Evolutionary conservation across 2,329 filamentous ascomycete genomes (phyloP).

Genomic region (Calonectria ilicicola): DNA sequence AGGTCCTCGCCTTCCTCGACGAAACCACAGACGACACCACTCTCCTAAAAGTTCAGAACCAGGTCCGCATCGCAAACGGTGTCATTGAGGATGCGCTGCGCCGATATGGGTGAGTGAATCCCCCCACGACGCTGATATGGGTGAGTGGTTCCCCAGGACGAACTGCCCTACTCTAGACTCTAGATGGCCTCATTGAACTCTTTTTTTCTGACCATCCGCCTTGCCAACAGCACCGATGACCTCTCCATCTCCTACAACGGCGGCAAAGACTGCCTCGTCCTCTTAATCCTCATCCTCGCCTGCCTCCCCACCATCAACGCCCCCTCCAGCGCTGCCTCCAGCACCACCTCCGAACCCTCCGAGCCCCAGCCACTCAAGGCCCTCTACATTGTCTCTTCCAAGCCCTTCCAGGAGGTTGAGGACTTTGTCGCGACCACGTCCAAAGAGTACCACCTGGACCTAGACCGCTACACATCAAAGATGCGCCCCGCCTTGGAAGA

Average conservation of each 20-base stretch:
- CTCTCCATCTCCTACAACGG: conserved; percentile 96
- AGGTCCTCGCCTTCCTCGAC: conserved; percentile 75
- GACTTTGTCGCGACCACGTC: conserved; percentile 80
- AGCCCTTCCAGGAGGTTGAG: conserved; percentile 90
- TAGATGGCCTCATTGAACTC: background rate
- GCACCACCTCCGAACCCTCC: conserved; percentile 26
- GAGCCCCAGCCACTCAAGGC: conserved; percentile 70
- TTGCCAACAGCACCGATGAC: conserved; percentile 71
- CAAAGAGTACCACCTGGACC: conserved; percentile 77
- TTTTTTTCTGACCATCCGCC: background rate
- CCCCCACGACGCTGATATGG: conserved; percentile 6
- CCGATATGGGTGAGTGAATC: conserved; percentile 72
- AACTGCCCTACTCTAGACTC: conserved; percentile 11
- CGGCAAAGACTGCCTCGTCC: conserved; percentile 96
- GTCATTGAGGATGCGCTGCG: conserved; percentile 82
- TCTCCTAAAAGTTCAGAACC: conserved; percentile 76
- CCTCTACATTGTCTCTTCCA: conserved; percentile 87
- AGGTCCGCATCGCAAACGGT: conserved; percentile 77
- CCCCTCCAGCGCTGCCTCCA: conserved; percentile 36
- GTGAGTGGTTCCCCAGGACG: conserved; percentile 8
- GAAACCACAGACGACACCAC: conserved; percentile 67
- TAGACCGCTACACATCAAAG: conserved; percentile 79
- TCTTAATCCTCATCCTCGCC: conserved; percentile 87
- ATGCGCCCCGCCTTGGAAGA: conserved; percentile 86
- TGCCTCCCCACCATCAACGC: conserved; percentile 58